phyloP scores from a whole-genome alignment of 345 rosid species.

The Jatropha curcas region DNA sequence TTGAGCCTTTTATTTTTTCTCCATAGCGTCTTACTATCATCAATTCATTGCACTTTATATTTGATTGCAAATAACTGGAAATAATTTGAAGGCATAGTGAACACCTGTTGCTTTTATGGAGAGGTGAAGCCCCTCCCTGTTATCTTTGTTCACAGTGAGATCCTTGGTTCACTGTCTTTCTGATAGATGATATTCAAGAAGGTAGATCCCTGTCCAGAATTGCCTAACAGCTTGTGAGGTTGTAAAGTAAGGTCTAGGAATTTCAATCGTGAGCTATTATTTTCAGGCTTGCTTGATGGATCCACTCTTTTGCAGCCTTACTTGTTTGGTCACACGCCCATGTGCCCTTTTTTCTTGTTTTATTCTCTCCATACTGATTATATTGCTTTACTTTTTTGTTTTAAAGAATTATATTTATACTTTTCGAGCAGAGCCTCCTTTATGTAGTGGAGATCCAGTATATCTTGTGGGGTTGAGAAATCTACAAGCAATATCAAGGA shows the following conservation, averaged over 20 bases:
- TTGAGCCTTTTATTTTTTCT: too few species aligned
- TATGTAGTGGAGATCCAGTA: constrained; percentile 85
- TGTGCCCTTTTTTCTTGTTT: background rate
- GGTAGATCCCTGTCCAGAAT: too few species aligned
- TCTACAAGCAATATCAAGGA: constrained; percentile 85
- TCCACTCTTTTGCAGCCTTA: background rate
- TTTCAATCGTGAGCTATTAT: background rate
- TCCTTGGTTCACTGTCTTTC: too few species aligned
- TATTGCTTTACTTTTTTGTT: background rate
- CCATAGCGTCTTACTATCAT: too few species aligned
- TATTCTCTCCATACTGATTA: background rate
- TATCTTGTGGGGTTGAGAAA: constrained; percentile 85
- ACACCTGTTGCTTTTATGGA: too few species aligned
- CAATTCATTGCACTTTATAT: too few species aligned
- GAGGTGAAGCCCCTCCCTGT: too few species aligned
- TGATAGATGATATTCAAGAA: too few species aligned
- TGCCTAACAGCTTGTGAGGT: background rate
- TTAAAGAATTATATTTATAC: background rate
- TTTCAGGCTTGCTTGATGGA: background rate
- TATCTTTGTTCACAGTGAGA: too few species aligned
- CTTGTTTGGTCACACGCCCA: background rate
- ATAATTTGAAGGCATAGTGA: too few species aligned
- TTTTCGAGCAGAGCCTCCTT: constrained; percentile 67
- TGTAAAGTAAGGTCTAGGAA: background rate
- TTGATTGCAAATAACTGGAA: too few species aligned